Evolutionary conservation across 1,139 yeast genomes (phyloP).

Genomic region (Debaryomycetaceae sp.): DNA sequence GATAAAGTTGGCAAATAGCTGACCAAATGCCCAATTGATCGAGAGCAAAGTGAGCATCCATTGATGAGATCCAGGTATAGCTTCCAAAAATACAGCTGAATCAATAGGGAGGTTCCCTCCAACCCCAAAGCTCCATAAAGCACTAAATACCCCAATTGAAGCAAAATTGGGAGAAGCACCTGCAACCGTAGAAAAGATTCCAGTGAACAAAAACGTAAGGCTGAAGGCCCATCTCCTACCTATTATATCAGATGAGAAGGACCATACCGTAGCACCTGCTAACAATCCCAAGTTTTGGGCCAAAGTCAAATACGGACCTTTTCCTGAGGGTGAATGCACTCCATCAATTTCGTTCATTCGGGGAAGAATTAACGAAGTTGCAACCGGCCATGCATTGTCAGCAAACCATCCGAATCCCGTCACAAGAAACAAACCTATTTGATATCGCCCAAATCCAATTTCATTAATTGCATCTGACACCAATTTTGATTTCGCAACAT

Average conservation of each 20-base stretch:
- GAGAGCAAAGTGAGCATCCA: constrained; percentile 45
- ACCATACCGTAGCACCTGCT: constrained; percentile 43
- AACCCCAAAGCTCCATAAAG: constrained; percentile 45
- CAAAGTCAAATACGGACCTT: constrained; percentile 36
- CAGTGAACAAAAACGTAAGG: constrained; percentile 39
- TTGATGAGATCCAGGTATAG: constrained; percentile 34
- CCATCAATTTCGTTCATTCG: constrained; percentile 35
- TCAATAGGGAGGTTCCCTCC: constrained; percentile 47
- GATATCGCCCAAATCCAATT: constrained; percentile 43
- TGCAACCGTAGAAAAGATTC: constrained; percentile 34
- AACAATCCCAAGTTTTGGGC: constrained; percentile 43
- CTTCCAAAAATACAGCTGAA: constrained; percentile 42
- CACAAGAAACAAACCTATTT: constrained; percentile 36
- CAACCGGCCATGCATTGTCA: constrained; percentile 45
- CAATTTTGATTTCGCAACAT: constrained; percentile 32
- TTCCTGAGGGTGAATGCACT: constrained; percentile 32
- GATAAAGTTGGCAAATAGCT: constrained; percentile 34
- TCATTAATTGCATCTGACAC: constrained; percentile 34
- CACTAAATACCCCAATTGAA: constrained; percentile 34
- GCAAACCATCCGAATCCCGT: constrained; percentile 47
- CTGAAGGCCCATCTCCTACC: constrained; percentile 45
- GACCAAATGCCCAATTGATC: constrained; percentile 45
- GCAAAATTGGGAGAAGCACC: constrained; percentile 42
- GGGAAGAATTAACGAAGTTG: constrained; percentile 33
- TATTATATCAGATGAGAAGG: constrained; percentile 37